Percentiles rank a stretch among this genome's conserved stretches.
These are phyloP conservation scores for Fonsecaea erecta DNA, from an alignment of 2,329 filamentous ascomycete genomes.

Conservation along the genomic window DNA sequence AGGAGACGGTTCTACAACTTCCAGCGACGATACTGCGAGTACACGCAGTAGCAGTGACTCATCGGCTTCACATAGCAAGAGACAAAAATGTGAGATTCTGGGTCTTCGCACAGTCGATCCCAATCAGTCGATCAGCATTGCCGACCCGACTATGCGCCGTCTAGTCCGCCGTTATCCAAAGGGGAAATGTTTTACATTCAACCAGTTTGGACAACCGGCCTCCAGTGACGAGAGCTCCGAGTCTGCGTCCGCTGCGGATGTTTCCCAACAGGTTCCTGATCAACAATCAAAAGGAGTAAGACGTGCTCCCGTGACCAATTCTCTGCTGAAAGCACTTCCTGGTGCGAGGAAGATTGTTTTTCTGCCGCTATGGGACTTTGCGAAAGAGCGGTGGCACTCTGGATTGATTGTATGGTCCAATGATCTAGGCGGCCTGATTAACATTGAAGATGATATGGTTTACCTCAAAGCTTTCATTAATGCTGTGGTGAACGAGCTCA, in stretches of 20 bases:
- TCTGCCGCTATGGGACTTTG: conserved; percentile 57
- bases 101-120: conserved; percentile 14
- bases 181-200: conserved; percentile 69
- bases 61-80: conserved; percentile 31
- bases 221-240: conserved; percentile 69
- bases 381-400: conserved; percentile 53
- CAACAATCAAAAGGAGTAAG: not conserved
- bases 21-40: conserved; percentile 16
- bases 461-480: conserved; percentile 50
- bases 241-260: conserved; percentile 23
- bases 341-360: conserved; percentile 45
- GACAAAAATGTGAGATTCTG: conserved; percentile 37
- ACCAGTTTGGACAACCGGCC: conserved; percentile 79
- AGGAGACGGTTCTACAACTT: not conserved
- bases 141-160: conserved; percentile 48
- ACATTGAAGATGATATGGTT: conserved; percentile 46
- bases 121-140: conserved; percentile 38
- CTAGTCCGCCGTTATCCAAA: conserved; percentile 53
- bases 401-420: conserved; percentile 53
- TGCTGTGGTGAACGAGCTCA: conserved; percentile 51
- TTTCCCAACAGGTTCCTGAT: not conserved
- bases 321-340: conserved; percentile 30
- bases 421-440: conserved; percentile 40
- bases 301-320: conserved; percentile 24
- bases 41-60: conserved; percentile 20